phyloP scores from a whole-genome alignment of 2,329 filamentous ascomycete species.

The Fusarium zealandicum region DNA sequence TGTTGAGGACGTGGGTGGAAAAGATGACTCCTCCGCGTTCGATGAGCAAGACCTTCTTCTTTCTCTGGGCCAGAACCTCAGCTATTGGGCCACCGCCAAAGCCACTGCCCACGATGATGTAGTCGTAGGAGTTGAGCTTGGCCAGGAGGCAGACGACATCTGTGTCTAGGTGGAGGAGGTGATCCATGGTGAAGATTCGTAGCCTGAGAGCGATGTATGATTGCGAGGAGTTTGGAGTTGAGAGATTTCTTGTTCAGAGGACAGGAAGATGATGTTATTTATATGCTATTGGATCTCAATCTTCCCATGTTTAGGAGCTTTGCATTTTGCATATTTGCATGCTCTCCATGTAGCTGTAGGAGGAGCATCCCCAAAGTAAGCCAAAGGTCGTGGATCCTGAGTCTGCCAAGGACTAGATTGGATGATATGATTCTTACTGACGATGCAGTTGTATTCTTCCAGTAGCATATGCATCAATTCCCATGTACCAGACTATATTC shows the following conservation, averaged over 20 bases:
- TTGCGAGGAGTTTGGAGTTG: neutral
- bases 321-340: too few species aligned
- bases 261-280: neutral
- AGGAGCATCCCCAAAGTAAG: too few species aligned
- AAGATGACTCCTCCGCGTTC: conserved; percentile 29
- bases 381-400: too few species aligned
- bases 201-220: neutral
- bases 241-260: neutral
- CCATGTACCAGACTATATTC: neutral
- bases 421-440: neutral
- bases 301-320: neutral
- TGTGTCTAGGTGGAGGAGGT: conserved; percentile 24
- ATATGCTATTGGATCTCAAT: neutral
- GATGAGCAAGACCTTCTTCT: conserved; percentile 28
- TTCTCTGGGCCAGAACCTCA: conserved; percentile 11
- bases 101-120: conserved; percentile 29
- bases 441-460: neutral
- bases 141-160: conserved; percentile 25
- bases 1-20: conserved; percentile 31
- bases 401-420: too few species aligned
- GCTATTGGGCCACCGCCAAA: conserved; percentile 27
- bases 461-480: neutral
- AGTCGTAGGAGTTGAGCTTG: conserved; percentile 29
- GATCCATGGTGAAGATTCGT: conserved; percentile 13
- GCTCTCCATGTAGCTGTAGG: too few species aligned